A percentile compares a stretch with the other conserved stretches of the same genome.
These are phyloP conservation scores for Zea mays DNA, from an alignment of 176 grass and related monocot genomes.

Conservation along the genomic window DNA sequence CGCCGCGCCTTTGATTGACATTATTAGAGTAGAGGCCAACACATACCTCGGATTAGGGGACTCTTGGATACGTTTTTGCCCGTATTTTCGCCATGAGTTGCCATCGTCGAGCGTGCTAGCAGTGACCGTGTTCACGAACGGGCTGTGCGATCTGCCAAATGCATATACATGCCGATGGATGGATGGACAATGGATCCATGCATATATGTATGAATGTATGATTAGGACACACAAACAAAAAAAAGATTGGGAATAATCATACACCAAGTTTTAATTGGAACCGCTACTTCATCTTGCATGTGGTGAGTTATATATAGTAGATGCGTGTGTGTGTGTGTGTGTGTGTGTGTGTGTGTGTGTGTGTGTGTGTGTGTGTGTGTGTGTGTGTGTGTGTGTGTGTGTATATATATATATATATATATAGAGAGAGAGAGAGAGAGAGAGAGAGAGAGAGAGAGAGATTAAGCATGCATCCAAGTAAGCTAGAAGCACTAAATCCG, in stretches of 20 bases:
- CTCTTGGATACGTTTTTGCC: conserved; percentile 64
- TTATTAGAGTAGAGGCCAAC: too few species aligned
- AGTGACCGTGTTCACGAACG: conserved; percentile 37
- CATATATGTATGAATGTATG: neutral
- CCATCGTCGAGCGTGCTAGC: conserved; percentile 39
- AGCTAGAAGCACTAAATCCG: neutral
- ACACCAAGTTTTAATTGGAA: neutral
- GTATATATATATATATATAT: neutral
- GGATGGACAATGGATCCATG: neutral
- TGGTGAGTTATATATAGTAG: neutral
- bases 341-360: too few species aligned
- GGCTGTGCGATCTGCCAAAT: conserved; percentile 52
- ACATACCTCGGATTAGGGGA: conserved; percentile 52
- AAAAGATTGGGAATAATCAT: neutral
- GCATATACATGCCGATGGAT: neutral
- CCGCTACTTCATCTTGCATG: neutral
- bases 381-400: too few species aligned
- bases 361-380: too few species aligned
- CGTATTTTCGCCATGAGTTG: conserved; percentile 81
- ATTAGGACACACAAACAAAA: neutral
- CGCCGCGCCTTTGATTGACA: too few species aligned
- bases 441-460: neutral
- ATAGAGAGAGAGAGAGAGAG: neutral
- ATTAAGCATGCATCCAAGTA: neutral
- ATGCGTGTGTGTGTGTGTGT: too few species aligned